Evolutionary conservation across 306 rosid genomes (phyloP), one percentile per base, ranked within the genome.

Genomic region (Argentina anserina): DNA sequence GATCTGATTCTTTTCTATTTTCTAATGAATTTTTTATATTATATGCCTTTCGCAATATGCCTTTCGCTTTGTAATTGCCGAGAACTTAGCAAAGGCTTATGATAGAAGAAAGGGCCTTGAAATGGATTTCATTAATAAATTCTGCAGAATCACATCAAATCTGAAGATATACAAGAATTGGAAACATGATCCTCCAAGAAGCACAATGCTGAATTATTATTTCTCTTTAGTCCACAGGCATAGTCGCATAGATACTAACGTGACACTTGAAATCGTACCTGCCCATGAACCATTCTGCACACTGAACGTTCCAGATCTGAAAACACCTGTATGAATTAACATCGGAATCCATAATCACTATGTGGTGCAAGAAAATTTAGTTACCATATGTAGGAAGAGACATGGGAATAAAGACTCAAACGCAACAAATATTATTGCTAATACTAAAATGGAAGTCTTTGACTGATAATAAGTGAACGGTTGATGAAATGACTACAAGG

Each of bases 221-320:
- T 26, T 58, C n/a, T n/a, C 37, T 26, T 31, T 60, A 33, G 40
- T 29, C 21, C 1, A 31, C 62, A 60, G 4, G 10, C 40, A 13
- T 31, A 59, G 37, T 28, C n/a, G n/a, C n/a, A n/a, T n/a, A n/a
- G n/a, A n/a, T n/a, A n/a, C n/a, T 9, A 60, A 29, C 47, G 65
- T 39, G 77, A 79, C 53, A 26, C 58, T 65, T 43, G 15, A 72
- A 75, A 72, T 63, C 79, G 66, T 65, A 92, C 98, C 98, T 90
- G 98, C 49, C 81, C 86, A 75, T 90, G 98, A 72, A 88, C 88
- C 97, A 92, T 92, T 80, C 98, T 87, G 76, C 98, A 92, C 9
- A 84, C 92, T 56, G 97, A 88, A 36, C 95, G 84, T 87, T 92
- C 98, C 87, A 90, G 80, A 80, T 92, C 98, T 50, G 98, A 92